phyloP scores from a whole-genome alignment of 352 stramenopile species.

The Pythium aquatile region DNA sequence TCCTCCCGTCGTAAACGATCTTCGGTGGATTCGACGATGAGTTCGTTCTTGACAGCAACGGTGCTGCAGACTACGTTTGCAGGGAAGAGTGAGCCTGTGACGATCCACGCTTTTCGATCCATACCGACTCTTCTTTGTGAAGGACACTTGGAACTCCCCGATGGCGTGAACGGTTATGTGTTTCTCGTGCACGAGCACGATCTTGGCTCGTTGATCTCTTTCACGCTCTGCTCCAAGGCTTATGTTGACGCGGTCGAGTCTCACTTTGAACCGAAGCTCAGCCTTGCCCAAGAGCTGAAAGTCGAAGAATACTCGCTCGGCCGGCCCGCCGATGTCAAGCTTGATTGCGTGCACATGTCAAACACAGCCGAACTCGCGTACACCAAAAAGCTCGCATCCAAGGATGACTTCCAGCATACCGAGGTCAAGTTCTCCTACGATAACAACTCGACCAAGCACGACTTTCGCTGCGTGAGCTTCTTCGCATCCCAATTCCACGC shows the following conservation, averaged over 20 bases:
- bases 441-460: conserved; percentile 42
- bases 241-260: conserved; percentile 73
- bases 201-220: conserved; percentile 77
- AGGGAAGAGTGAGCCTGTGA: conserved; percentile 23
- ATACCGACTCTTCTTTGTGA: conserved; percentile 48
- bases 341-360: conserved; percentile 22
- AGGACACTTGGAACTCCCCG: conserved; percentile 70
- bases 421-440: conserved; percentile 80
- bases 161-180: conserved; percentile 71
- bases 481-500: conserved; percentile 85
- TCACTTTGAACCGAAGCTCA: conserved; percentile 52
- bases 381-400: conserved; percentile 64
- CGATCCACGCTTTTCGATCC: conserved; percentile 37
- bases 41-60: conserved; percentile 15
- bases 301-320: conserved; percentile 27
- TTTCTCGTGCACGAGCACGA: conserved; percentile 84
- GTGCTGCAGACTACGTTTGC: conserved; percentile 17
- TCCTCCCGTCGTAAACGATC: conserved; percentile 5
- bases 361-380: conserved; percentile 52
- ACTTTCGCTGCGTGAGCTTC: conserved; percentile 71
- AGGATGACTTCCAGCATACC: conserved; percentile 64
- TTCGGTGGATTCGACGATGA: conserved; percentile 8
- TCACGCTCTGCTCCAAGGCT: conserved; percentile 67
- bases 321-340: conserved; percentile 6
- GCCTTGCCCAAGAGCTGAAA: conserved; percentile 51